Base-by-base conservation (phyloP, 352 stramenopile genomes). In the Globisporangium nodosum region DNA sequence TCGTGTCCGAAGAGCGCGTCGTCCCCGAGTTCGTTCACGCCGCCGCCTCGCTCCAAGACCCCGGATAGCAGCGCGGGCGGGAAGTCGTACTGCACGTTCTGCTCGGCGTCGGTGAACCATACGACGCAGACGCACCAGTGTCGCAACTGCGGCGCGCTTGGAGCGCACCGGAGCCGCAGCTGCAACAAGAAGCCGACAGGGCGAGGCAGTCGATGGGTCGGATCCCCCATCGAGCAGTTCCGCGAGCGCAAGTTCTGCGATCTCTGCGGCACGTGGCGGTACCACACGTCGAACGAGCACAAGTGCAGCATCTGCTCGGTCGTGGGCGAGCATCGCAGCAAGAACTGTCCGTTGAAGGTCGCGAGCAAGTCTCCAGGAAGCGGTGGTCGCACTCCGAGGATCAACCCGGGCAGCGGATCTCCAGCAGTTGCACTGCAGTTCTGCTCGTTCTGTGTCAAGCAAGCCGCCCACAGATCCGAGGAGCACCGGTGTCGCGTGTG, bases 401-500 rank as follows among this genome's bases (percentile, higher is more conserved):
- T 54, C 27, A 58, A 63, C 56, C 16, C 27, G 0, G 62, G 50
- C 0, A 20, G 33, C 18, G 15, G 31, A 12, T 40, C 64, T 8
- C 50, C 58, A 1, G 33, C 52, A 20, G n/a, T 42, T 2, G 62
- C 55, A 37, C 59, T 63, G 5, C 24, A 57, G 3, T 79, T 78
- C 52, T 88, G 78, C 56, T 73, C 72, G 37, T 90, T 88, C 61
- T 90, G 81, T 49, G 65, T 51, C 31, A 90, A 86, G 51, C 64
- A 83, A 49, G 78, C 72, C 46, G 56, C 73, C 8, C 81, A 88
- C 58, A 30, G 54, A 9, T 87, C 76, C 3, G 68, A 78, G 21
- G 64, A 84, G 31, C 81, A 90, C 46, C 68, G 85, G 37, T 90
- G 81, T 56, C 76, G 78, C 40, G 65, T 85, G 0, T 90, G 81